Evolutionary conservation across 768 basidiomycete species (phyloP), one percentile per base, ranked within the genome.

Genomic region (Saitozyma podzolica): DNA sequence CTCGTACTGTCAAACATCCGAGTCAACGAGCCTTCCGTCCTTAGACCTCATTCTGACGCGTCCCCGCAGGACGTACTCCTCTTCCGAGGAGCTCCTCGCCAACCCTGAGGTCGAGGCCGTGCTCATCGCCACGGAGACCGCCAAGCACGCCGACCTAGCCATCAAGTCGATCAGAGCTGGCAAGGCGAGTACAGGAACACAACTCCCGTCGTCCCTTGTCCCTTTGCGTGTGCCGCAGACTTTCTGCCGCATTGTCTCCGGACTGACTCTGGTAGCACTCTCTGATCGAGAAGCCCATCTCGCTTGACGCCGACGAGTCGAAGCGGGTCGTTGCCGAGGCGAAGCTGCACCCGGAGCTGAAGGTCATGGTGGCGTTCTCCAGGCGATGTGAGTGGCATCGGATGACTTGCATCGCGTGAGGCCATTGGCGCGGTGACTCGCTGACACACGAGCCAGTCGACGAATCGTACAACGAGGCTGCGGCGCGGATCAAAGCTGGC

Each of bases 251-350:
- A 13, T 53, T 3, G 14, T 37, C 14, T 37, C 14, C 51, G 13
- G 1, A 20, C 51, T 53, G 51, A 53, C 29, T 16, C 14, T 5
- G 2, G 51, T 19, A 60, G 61, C 54, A 66, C 50, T 56, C 62
- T 17, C 60, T 66, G 40, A n/a, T 52, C 8, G 64, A 66, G 56
- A 66, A 66, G 49, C 64, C 64, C 14, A 62, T 66, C 52, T 62
- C 61, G 6, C 43, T 66, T 13, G 63, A 64, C 58, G 16, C 48
- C 10, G 43, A 54, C 2, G 14, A 37, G 14, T 3, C 64, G 5
- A 37, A 62, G 8, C 51, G 50, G 17, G 49, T 66, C 11, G 17
- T 62, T 3, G 55, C 13, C 5, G 54, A 29, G 14, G 48, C 55
- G 2, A 39, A 53, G 40, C 55, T 39, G 5, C 39, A 51, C 39